A percentile compares a stretch with the other conserved stretches of the same genome.
Conservation (phyloP, 78 protist genomes). For the slime mould (Dictyostelium discoideum) region DNA sequence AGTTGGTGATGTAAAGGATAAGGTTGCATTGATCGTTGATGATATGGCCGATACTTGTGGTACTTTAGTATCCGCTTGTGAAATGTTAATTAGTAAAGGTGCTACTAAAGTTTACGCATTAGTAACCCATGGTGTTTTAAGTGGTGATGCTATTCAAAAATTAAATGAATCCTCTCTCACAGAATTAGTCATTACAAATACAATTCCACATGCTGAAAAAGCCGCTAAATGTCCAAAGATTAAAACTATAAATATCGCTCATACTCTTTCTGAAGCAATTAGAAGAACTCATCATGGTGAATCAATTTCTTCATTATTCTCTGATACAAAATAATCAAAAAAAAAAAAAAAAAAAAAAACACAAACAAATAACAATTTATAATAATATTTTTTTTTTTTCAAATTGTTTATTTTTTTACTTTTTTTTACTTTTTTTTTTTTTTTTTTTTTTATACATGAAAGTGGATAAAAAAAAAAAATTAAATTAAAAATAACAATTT, state of each 20-base stretch:
- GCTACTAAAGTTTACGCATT: conserved; percentile 83
- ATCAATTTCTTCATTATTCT: conserved; percentile 66
- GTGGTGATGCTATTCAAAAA: conserved; percentile 86
- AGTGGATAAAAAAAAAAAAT: not conserved
- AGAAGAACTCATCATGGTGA: conserved; percentile 93
- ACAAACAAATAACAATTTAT: not conserved
- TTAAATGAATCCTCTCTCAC: conserved; percentile 81
- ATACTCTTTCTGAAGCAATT: conserved; percentile 92
- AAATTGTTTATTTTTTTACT: not conserved
- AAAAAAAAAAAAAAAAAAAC: no score
- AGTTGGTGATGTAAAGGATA: conserved; percentile 88
- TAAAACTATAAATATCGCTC: conserved; percentile 87
- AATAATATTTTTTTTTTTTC: not conserved
- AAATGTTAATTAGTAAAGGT: conserved; percentile 81
- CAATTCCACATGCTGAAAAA: conserved; percentile 89
- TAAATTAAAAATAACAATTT: no score
- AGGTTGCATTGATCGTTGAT: conserved; percentile 83
- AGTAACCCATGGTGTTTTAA: conserved; percentile 84
- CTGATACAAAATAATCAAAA: conserved; percentile 32
- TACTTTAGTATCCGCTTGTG: conserved; percentile 87
- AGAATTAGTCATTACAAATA: conserved; percentile 87
- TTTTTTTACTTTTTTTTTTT: not conserved
- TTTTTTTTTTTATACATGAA: not conserved
- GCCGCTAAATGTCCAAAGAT: conserved; percentile 73
- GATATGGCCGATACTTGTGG: conserved; percentile 94